These are phyloP conservation scores for Hydrangea macrophylla DNA, from an alignment of 148 eudicot genomes.

Conservation along the genomic window DNA sequence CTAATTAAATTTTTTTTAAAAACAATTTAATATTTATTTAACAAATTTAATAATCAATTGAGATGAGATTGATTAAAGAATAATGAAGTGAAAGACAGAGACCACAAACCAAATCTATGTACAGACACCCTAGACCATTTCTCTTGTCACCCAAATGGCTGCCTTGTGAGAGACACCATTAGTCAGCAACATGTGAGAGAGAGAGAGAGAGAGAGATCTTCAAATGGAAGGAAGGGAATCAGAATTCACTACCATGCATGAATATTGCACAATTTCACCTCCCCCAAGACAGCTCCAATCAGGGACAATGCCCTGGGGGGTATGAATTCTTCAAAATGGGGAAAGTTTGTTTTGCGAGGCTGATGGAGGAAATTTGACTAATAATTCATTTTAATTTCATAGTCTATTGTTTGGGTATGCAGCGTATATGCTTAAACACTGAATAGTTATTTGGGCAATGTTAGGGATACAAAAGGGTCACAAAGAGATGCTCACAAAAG, in stretches of 20 bases:
- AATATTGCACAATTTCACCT: background rate
- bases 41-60: background rate
- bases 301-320: conserved; percentile 13
- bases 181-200: conserved; percentile 10
- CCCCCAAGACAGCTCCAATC: conserved; percentile 4
- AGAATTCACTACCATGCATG: conserved; percentile 9
- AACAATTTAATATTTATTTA: background rate
- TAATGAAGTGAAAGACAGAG: background rate
- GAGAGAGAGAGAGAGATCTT: conserved; percentile 3
- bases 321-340: no score
- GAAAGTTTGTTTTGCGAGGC: no score
- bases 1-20: no score
- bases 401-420: no score
- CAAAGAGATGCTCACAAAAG: no score
- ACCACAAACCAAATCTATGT: conserved; percentile 14
- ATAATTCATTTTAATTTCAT: no score
- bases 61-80: conserved; percentile 10
- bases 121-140: conserved; percentile 18
- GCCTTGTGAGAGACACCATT: conserved; percentile 8
- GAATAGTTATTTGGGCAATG: no score
- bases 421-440: no score
- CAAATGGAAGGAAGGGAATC: conserved; percentile 4
- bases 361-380: no score
- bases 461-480: no score
- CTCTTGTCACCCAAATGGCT: background rate